Conservation (phyloP, 1,284 basidiomycete genomes). For the Entoloma clypeatum region DNA sequence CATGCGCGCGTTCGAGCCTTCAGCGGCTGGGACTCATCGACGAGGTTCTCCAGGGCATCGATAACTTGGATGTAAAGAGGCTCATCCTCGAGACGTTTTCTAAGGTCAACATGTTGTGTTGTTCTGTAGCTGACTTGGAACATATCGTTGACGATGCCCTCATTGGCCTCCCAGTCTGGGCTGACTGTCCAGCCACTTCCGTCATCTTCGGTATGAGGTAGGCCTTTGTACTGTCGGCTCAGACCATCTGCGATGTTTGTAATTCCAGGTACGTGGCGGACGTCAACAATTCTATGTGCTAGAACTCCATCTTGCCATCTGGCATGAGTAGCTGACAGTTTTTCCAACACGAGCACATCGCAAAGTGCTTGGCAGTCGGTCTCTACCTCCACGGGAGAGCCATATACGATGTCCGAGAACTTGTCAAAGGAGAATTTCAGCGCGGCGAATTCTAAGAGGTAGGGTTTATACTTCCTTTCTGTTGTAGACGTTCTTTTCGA, state of each 20-base stretch:
- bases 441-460: conserved; percentile 30
- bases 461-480: conserved; percentile 32
- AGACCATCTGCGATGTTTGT: conserved; percentile 25
- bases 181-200: conserved; percentile 31
- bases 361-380: conserved; percentile 30
- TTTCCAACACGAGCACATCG: conserved; percentile 23
- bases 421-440: conserved; percentile 30
- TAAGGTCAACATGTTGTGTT: conserved; percentile 9
- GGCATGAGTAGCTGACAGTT: conserved; percentile 25
- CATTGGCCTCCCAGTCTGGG: conserved; percentile 27
- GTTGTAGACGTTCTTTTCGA: conserved; percentile 28
- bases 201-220: conserved; percentile 20
- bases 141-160: conserved; percentile 29
- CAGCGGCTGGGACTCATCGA: conserved; percentile 7
- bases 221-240: conserved; percentile 19
- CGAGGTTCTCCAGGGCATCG: conserved; percentile 22
- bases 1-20: neutral
- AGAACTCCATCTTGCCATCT: conserved; percentile 28
- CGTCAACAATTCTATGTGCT: conserved; percentile 24
- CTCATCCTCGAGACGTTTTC: conserved; percentile 23
- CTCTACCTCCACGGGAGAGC: conserved; percentile 26
- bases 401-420: conserved; percentile 26
- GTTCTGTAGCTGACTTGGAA: conserved; percentile 12
- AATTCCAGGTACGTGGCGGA: conserved; percentile 24
- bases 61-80: conserved; percentile 25